Evolutionary conservation across 768 basidiomycete species (phyloP), one percentile per base, ranked within the genome.

Genomic region (Lenzites betulinus): DNA sequence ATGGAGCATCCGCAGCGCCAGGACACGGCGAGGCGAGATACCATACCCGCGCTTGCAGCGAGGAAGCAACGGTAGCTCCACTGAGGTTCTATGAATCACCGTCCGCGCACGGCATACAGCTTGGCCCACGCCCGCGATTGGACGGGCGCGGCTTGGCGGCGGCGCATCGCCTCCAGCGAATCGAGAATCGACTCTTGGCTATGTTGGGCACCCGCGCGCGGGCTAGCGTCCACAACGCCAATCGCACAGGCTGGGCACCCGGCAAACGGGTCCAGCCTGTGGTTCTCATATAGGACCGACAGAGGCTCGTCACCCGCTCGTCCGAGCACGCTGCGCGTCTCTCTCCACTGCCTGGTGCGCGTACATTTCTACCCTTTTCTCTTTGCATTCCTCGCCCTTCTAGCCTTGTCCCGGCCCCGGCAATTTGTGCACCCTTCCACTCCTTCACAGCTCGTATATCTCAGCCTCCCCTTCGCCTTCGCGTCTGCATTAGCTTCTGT

Each of bases 241-340:
- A 26, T 26, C 35, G 26, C 12, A 43, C 26, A 53, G 54, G 42
- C 60, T 55, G 49, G 60, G 54, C 60, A 28, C 42, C 20, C 53
- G 25, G 39, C 43, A 51, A 33, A 35, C 52, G 15, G 44, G 33
- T 39, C 46, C 46, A 38, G 20, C 54, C 46, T 39, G 48, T 39
- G 53, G n/a, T 39, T 61, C 49, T 61, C 49, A 53, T 54, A 55
- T 51, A 61, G 44, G 54, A 23, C 47, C 42, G 42, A 15, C 13
- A 44, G 20, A 35, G n/a, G 25, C 15, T n/a, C 22, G 35, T 41
- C 25, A 23, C 54, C 43, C 44, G 50, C 44, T 51, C 51, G 60
- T 57, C 60, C 47, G 54, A 53, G 51, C 60, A 62, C 62, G 62
- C 62, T 63, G 62, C 30, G 62, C 62, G 62, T 63, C 62, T 57